Conservation (phyloP, 805 yeast species). For the Candida andamanensis region DNA sequence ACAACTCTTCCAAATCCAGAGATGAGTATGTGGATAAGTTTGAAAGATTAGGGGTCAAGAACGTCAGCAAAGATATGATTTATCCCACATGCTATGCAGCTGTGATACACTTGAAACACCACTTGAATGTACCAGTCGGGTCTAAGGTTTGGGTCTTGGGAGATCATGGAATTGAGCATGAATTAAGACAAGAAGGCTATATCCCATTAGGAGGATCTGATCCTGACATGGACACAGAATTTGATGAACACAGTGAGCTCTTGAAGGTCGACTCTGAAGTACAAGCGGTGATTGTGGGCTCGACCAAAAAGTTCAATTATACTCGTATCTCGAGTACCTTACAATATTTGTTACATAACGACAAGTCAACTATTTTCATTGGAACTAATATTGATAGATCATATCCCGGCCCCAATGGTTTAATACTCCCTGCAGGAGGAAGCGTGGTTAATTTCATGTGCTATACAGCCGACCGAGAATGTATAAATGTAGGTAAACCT, state of each 20-base stretch:
- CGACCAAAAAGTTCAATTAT: conserved; percentile 33
- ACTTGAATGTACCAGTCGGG: conserved; percentile 20
- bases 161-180: conserved; percentile 34
- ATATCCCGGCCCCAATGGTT: conserved; percentile 35
- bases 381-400: conserved; percentile 39
- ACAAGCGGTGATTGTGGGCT: conserved; percentile 36
- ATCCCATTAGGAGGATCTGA: conserved; percentile 34
- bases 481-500: conserved; percentile 36
- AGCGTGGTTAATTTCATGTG: conserved; percentile 34
- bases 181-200: conserved; percentile 27
- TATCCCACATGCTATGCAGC: conserved; percentile 38
- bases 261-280: conserved; percentile 33
- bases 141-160: conserved; percentile 40
- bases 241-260: conserved; percentile 20
- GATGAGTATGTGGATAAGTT: conserved; percentile 29
- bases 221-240: conserved; percentile 18
- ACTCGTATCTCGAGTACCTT: conserved; percentile 33
- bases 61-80: conserved; percentile 22
- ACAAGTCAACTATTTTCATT: conserved; percentile 30
- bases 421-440: conserved; percentile 38
- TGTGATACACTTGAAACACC: conserved; percentile 19
- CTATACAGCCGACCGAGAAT: conserved; percentile 29
- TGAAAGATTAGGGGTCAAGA: conserved; percentile 23
- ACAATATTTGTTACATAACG: conserved; percentile 29
- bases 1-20: conserved; percentile 34